These are phyloP conservation scores for Fraxinus excelsior DNA, from an alignment of 257 asterid species.

Conservation along the genomic window DNA sequence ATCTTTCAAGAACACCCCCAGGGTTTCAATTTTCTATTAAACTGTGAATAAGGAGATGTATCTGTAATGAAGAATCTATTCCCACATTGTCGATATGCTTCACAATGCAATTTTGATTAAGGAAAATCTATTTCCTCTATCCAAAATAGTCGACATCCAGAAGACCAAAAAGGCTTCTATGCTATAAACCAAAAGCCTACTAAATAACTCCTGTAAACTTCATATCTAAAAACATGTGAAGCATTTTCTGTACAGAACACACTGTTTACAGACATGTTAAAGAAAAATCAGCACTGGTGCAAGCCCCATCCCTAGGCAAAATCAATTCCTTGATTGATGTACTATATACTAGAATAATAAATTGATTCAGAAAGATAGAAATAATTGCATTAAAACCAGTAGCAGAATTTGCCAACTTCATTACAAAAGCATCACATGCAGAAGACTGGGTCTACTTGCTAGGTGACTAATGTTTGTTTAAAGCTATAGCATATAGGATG, in stretches of 20 bases:
- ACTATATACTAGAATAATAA: not conserved
- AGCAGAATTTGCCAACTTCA: slow-evolving; percentile 13
- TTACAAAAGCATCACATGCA: slow-evolving; percentile 2
- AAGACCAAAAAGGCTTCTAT: not conserved
- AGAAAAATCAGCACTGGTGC: not conserved
- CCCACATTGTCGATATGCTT: not conserved
- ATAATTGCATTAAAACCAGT: not conserved
- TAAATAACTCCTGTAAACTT: not conserved
- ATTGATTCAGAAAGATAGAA: not conserved
- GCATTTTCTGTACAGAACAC: not conserved
- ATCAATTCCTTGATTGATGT: not conserved
- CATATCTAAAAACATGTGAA: no score
- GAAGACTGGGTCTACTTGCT: not conserved
- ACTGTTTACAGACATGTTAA: not conserved
- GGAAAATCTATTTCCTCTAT: not conserved
- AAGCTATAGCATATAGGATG: not conserved
- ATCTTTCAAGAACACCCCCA: slow-evolving; percentile 12
- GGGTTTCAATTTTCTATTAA: not conserved
- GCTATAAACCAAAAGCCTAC: not conserved
- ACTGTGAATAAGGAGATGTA: not conserved
- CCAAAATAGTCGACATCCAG: not conserved
- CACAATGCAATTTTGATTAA: not conserved
- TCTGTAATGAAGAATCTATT: not conserved
- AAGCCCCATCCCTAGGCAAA: not conserved
- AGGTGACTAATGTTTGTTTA: not conserved